These are phyloP conservation scores for Vaccinium vitisidaea DNA, from an alignment of 148 eudicot genomes.

Conservation along the genomic window DNA sequence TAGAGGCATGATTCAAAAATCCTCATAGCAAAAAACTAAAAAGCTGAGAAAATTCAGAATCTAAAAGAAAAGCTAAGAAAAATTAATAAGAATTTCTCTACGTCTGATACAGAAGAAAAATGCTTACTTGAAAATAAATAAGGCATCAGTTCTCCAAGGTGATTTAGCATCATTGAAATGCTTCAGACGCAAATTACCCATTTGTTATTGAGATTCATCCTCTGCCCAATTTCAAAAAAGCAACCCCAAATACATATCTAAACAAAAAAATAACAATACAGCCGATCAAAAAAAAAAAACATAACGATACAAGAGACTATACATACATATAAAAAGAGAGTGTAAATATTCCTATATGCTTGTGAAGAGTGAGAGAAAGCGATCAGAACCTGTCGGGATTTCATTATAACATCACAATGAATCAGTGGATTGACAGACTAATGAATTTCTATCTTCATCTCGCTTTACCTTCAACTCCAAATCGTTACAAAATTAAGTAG, in stretches of 20 bases:
- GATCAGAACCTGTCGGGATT: constrained; percentile 89
- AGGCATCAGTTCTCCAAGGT: constrained; percentile 93
- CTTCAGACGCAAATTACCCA: constrained; percentile 98
- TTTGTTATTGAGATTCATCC: constrained; percentile 62
- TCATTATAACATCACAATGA: constrained; percentile 52
- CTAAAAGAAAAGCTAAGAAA: neutral
- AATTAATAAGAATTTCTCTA: neutral
- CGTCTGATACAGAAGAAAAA: too few species aligned
- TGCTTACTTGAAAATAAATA: too few species aligned
- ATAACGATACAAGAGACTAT: neutral
- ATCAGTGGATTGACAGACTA: constrained; percentile 94
- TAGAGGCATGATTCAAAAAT: constrained; percentile 2
- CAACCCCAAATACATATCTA: neutral
- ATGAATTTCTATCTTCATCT: constrained; percentile 69
- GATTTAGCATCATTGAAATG: constrained; percentile 51
- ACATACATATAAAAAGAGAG: neutral
- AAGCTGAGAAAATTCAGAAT: neutral
- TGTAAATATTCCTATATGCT: neutral
- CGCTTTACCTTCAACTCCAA: constrained; percentile 21
- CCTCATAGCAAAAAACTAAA: too few species aligned
- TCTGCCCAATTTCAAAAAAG: constrained; percentile 17
- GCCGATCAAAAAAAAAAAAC: too few species aligned
- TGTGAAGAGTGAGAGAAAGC: constrained; percentile 14
- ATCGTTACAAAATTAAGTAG: neutral
- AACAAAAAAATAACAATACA: too few species aligned